Percentiles rank a stretch among this genome's conserved stretches.
Conservation (phyloP, 2,329 filamentous ascomycete genomes). For the Xylaria sp. region DNA sequence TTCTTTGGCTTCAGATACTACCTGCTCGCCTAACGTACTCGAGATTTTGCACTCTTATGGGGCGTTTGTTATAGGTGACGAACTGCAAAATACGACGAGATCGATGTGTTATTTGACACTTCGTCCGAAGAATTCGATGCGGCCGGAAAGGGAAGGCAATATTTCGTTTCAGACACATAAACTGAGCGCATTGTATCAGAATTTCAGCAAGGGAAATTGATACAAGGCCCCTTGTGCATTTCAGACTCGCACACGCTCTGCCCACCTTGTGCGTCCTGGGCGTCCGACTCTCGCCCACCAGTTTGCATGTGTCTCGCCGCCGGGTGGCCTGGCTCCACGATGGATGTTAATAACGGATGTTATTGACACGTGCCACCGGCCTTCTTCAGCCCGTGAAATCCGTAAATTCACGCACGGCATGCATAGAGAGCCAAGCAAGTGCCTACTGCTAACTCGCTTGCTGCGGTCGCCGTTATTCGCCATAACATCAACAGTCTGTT, state of each 20-base stretch:
- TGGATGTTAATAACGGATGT: not conserved
- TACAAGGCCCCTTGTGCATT: not conserved
- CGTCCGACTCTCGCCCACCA: not conserved
- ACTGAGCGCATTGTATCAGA: conserved; percentile 2
- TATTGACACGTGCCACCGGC: not conserved
- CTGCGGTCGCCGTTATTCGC: not conserved
- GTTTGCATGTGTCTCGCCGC: conserved; percentile 4
- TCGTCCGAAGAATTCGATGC: not conserved
- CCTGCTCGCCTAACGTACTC: too few species aligned
- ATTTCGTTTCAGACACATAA: conserved; percentile 9
- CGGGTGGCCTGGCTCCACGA: not conserved
- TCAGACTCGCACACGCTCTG: not conserved
- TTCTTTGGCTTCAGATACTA: not conserved
- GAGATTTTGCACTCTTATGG: too few species aligned
- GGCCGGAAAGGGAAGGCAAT: conserved; percentile 6
- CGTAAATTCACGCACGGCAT: not conserved
- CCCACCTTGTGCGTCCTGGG: not conserved
- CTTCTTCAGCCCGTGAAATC: not conserved
- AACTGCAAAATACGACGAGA: not conserved
- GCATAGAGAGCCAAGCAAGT: conserved; percentile 1
- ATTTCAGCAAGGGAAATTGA: conserved; percentile 9
- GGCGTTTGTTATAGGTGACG: too few species aligned
- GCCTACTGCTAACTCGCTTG: not conserved
- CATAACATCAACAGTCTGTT: conserved; percentile 11
- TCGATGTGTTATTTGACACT: not conserved